Evolutionary conservation across 306 rosid species (phyloP).

Genomic region (Argentina anserina): DNA sequence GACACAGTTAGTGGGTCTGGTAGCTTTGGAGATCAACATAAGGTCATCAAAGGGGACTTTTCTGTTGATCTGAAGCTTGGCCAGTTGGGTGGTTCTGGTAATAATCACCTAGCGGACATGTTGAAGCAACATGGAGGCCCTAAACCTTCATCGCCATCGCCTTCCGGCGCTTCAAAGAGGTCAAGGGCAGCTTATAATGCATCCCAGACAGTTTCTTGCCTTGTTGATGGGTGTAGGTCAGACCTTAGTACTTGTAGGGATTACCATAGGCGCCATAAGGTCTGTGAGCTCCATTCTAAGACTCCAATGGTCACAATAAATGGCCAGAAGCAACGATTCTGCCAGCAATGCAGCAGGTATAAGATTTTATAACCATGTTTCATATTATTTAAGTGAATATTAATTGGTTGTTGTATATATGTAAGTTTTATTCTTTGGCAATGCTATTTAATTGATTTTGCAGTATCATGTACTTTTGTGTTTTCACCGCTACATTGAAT

Average conservation of each 20-base stretch:
- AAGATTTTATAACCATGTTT: background rate
- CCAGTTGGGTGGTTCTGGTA: slow-evolving; percentile 48
- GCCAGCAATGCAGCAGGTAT: slow-evolving; percentile 99
- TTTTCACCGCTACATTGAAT: background rate
- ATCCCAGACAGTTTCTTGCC: slow-evolving; percentile 60
- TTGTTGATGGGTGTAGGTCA: slow-evolving; percentile 83
- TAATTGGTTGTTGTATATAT: too few relatives aligned
- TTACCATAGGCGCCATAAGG: slow-evolving; percentile 95
- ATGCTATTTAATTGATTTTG: slow-evolving; percentile 2
- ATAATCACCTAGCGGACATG: slow-evolving; percentile 28
- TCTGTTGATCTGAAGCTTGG: slow-evolving; percentile 95
- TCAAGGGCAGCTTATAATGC: slow-evolving; percentile 60
- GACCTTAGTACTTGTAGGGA: slow-evolving; percentile 84
- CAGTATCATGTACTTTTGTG: background rate
- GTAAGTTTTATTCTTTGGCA: slow-evolving; percentile 2
- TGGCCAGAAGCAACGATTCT: slow-evolving; percentile 86
- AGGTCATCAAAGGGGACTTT: slow-evolving; percentile 48
- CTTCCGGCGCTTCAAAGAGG: slow-evolving; percentile 75
- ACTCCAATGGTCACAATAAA: slow-evolving; percentile 75
- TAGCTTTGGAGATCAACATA: slow-evolving; percentile 40
- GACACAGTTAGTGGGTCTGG: slow-evolving; percentile 50
- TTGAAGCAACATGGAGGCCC: slow-evolving; percentile 48
- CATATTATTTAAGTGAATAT: background rate
- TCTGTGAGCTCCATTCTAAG: slow-evolving; percentile 90
- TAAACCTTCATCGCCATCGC: slow-evolving; percentile 39